These are phyloP conservation scores for Lasiodiplodia gonubiensis DNA, from an alignment of 2,329 filamentous ascomycete species.

Conservation along the genomic window DNA sequence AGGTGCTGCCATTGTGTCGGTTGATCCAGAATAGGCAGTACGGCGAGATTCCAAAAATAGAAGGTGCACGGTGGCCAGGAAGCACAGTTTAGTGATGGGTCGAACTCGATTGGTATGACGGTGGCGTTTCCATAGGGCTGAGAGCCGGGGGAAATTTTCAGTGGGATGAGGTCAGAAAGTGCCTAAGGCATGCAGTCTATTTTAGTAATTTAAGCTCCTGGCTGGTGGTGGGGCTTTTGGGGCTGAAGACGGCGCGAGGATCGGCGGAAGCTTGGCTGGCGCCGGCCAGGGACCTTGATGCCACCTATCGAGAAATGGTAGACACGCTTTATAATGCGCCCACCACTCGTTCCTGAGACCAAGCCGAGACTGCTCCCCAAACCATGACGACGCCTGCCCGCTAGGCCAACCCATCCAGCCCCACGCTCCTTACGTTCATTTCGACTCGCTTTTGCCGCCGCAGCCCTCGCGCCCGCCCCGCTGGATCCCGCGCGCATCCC, in stretches of 20 bases:
- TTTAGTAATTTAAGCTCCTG: constrained; percentile 17
- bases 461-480: background rate
- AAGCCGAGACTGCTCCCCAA: background rate
- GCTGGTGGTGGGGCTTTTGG: constrained; percentile 17
- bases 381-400: constrained; percentile 19
- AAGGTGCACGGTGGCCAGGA: background rate
- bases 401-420: constrained; percentile 5
- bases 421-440: constrained; percentile 13
- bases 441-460: background rate
- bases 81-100: too few relatives aligned
- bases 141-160: background rate
- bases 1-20: background rate
- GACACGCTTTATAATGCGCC: constrained; percentile 15
- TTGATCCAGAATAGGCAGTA: background rate
- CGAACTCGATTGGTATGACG: background rate
- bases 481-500: constrained; percentile 1
- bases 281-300: constrained; percentile 6
- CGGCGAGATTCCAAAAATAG: background rate
- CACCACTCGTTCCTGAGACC: background rate
- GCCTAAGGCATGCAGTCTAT: constrained; percentile 21
- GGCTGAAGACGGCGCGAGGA: constrained; percentile 18
- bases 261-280: constrained; percentile 10
- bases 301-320: constrained; percentile 8
- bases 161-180: background rate
- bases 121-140: background rate